Percentiles rank a stretch among this genome's conserved stretches.
Evolutionary conservation across 495 filamentous ascomycete genomes (phyloP).

Genomic region (Hypoxylon perforatum): DNA sequence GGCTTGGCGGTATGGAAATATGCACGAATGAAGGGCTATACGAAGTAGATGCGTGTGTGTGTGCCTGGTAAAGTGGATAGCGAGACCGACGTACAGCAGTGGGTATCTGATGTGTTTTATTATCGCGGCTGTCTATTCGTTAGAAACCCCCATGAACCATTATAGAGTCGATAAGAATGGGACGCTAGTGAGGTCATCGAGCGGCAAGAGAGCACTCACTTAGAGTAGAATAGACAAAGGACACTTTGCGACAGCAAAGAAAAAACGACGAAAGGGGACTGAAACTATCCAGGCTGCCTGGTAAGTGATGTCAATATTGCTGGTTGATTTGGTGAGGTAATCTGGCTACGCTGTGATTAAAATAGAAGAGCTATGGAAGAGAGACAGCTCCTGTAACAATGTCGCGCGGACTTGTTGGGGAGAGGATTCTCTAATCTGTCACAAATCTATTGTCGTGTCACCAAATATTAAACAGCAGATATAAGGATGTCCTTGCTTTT

Average conservation of each 20-base stretch:
- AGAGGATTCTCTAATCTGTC: not conserved
- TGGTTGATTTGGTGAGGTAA: too few species aligned
- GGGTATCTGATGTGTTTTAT: conserved; percentile 38
- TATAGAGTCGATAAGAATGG: conserved; percentile 29
- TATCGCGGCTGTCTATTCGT: conserved; percentile 38
- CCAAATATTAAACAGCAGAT: not conserved
- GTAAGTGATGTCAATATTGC: too few species aligned
- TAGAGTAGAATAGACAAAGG: not conserved
- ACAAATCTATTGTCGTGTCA: not conserved
- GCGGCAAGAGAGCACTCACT: not conserved
- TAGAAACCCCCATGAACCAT: conserved; percentile 13
- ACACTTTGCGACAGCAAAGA: too few species aligned
- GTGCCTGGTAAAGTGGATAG: conserved; percentile 53
- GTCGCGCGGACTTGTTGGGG: not conserved
- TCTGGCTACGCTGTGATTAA: too few species aligned
- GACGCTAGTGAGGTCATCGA: conserved; percentile 44
- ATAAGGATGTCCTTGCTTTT: not conserved
- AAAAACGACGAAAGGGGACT: too few species aligned
- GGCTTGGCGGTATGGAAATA: conserved; percentile 44
- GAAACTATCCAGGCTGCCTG: too few species aligned
- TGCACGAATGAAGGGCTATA: conserved; percentile 46
- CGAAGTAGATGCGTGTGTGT: conserved; percentile 40
- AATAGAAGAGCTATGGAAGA: too few species aligned
- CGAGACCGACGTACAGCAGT: conserved; percentile 35
- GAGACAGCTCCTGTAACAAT: too few species aligned